A percentile compares a stretch with the other conserved stretches of the same genome.
phyloP scores from a whole-genome alignment of 202 grass and related monocot genomes.

The Tripidium arundinaceum region DNA sequence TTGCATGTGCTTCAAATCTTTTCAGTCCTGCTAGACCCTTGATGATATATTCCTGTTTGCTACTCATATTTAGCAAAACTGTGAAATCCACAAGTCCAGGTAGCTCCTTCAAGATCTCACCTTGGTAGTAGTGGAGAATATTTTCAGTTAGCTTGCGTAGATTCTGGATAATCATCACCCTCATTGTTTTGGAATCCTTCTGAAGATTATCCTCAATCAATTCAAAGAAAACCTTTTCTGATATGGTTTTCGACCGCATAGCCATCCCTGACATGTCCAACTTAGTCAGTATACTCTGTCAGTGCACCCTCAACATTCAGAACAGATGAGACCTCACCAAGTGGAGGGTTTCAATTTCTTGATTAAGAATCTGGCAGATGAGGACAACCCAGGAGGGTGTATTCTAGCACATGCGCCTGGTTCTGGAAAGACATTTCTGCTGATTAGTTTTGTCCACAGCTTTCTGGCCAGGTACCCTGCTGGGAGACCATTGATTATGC shows the following conservation, averaged over 20 bases:
- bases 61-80: conserved; percentile 58
- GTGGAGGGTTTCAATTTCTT: conserved; percentile 87
- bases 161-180: conserved; percentile 65
- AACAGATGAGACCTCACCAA: conserved; percentile 83
- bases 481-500: conserved; percentile 67
- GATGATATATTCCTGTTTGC: conserved; percentile 45
- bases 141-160: conserved; percentile 64
- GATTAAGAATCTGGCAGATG: conserved; percentile 66
- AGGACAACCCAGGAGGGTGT: conserved; percentile 67
- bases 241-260: conserved; percentile 28
- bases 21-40: conserved; percentile 38
- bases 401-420: conserved; percentile 94
- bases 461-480: conserved; percentile 62
- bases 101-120: conserved; percentile 68
- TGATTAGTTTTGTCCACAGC: conserved; percentile 86
- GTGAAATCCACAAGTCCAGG: conserved; percentile 81
- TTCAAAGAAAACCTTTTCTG: conserved; percentile 59
- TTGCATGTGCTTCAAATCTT: conserved; percentile 51
- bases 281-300: conserved; percentile 56
- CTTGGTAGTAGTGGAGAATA: conserved; percentile 89
- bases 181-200: conserved; percentile 49
- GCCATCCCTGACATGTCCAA: conserved; percentile 52
- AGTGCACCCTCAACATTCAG: conserved; percentile 58
- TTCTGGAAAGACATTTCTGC: conserved; percentile 89
- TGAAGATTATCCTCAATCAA: conserved; percentile 72